phyloP scores from a whole-genome alignment of 2,329 filamentous ascomycete species.

The Zymoseptoria ardabiliae region DNA sequence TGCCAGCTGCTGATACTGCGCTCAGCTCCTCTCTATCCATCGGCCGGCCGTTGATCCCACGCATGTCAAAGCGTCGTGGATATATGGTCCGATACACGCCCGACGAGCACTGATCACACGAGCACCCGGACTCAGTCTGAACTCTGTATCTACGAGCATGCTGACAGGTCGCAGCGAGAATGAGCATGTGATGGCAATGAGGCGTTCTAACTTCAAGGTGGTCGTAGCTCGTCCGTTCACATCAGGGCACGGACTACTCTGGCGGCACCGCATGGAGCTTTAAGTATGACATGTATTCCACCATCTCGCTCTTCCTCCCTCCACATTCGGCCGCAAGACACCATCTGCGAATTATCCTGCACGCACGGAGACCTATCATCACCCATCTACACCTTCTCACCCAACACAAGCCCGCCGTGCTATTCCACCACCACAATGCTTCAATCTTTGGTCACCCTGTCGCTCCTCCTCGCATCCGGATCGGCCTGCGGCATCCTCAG shows the following conservation, averaged over 20 bases:
- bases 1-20: too few species aligned
- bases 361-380: too few species aligned
- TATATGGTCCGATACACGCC: background rate
- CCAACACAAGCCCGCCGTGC: too few species aligned
- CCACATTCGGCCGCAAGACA: too few species aligned
- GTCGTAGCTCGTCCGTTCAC: background rate
- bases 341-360: too few species aligned
- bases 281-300: background rate
- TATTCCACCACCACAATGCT: too few species aligned
- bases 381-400: too few species aligned
- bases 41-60: too few species aligned
- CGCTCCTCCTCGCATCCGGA: too few species aligned
- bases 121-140: background rate
- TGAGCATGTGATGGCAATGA: background rate
- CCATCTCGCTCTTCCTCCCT: background rate
- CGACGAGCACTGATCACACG: background rate
- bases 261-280: background rate
- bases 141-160: background rate
- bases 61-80: background rate
- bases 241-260: background rate
- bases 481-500: too few species aligned
- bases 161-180: background rate
- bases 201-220: background rate
- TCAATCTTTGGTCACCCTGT: too few species aligned
- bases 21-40: too few species aligned